Evolutionary conservation across 2,329 filamentous ascomycete genomes (phyloP).

Genomic region (Penicillium capsulatum): DNA sequence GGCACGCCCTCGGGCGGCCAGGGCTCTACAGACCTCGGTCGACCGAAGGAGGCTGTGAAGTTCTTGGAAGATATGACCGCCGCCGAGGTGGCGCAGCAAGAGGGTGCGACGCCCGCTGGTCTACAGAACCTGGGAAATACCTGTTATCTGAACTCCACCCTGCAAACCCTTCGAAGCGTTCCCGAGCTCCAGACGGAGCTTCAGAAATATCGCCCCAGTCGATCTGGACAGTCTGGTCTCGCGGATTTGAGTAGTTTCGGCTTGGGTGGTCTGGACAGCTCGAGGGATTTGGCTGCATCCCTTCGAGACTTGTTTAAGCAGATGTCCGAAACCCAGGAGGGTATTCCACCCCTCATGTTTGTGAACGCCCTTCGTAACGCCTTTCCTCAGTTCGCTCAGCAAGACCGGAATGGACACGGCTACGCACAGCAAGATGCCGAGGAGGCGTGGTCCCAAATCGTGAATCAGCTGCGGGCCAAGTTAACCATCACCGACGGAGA

Average conservation of each 20-base stretch:
- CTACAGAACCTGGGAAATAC: conserved; percentile 96
- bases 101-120: conserved; percentile 81
- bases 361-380: conserved; percentile 70
- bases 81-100: conserved; percentile 77
- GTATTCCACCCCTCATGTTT: conserved; percentile 80
- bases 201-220: conserved; percentile 53
- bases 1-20: conserved; percentile 72
- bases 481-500: conserved; percentile 59
- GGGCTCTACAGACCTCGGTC: conserved; percentile 55
- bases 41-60: conserved; percentile 74
- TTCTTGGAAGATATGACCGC: conserved; percentile 98
- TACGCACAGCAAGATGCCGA: conserved; percentile 99
- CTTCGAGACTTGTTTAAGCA: conserved; percentile 80
- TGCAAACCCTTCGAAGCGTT: conserved; percentile 84
- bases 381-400: conserved; percentile 92
- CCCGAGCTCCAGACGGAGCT: conserved; percentile 86
- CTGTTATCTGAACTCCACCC: conserved; percentile 94
- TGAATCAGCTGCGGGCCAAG: conserved; percentile 75
- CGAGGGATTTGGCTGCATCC: conserved; percentile 69
- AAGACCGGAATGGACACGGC: conserved; percentile 72
- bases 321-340: conserved; percentile 83
- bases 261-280: conserved; percentile 55
- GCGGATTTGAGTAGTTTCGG: conserved; percentile 52
- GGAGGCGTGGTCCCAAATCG: conserved; percentile 95
- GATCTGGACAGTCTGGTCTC: conserved; percentile 32